Percentiles rank a stretch among this genome's conserved stretches.
phyloP scores from a whole-genome alignment of 176 grass and related monocot species.

The Aegilops bicornis region DNA sequence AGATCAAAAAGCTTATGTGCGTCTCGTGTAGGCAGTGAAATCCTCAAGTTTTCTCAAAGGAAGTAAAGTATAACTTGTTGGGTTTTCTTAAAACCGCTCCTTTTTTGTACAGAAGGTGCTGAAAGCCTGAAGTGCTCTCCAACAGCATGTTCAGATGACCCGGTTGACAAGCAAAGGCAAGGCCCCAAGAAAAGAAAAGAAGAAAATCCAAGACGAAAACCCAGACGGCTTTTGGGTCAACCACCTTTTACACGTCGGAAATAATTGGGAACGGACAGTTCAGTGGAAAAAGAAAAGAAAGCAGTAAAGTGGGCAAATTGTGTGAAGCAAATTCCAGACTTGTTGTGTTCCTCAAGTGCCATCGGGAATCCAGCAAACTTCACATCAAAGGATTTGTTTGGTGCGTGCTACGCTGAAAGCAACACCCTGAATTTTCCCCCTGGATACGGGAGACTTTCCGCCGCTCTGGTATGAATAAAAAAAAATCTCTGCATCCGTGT shows the following conservation, averaged over 20 bases:
- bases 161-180: neutral
- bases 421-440: neutral
- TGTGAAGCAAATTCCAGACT: neutral
- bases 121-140: neutral
- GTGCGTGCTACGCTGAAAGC: slow-evolving; percentile 14
- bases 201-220: neutral
- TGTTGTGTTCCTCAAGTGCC: neutral
- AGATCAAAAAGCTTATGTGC: neutral
- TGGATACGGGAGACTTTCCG: neutral
- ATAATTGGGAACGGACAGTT: neutral
- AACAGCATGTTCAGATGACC: neutral
- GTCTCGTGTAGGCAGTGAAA: neutral
- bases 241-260: neutral
- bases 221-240: neutral
- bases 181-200: neutral
- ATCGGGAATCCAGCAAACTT: slow-evolving; percentile 1
- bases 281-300: neutral
- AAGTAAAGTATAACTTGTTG: neutral
- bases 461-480: neutral
- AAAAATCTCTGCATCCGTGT: neutral
- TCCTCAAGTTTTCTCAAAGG: neutral
- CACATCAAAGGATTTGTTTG: neutral
- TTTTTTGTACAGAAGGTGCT: neutral
- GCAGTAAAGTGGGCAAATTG: neutral
- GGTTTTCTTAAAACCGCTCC: neutral